Evolutionary conservation across 495 filamentous ascomycete genomes (phyloP).

Genomic region (Geoglossum glabrum): DNA sequence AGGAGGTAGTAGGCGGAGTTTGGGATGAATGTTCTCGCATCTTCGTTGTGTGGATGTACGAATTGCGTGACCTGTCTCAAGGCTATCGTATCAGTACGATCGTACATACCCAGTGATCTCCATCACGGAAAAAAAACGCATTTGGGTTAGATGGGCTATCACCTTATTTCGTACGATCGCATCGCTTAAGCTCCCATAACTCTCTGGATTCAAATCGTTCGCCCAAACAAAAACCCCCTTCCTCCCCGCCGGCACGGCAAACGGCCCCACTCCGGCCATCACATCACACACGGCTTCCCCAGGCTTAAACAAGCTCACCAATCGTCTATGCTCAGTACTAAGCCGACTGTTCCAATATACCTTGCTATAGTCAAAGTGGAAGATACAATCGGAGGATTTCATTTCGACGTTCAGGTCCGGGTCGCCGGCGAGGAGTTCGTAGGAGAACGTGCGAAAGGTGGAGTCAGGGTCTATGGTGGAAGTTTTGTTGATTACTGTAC

Average conservation of each 20-base stretch:
- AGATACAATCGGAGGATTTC: conserved; percentile 38
- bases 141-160: no score
- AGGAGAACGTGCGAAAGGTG: conserved; percentile 78
- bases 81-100: no score
- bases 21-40: conserved; percentile 65
- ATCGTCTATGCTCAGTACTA: conserved; percentile 65
- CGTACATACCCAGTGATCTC: no score
- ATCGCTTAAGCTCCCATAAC: conserved; percentile 45
- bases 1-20: conserved; percentile 43
- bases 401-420: conserved; percentile 65
- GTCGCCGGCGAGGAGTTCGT: conserved; percentile 72
- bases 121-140: neutral
- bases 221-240: conserved; percentile 87
- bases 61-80: conserved; percentile 52
- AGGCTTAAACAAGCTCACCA: conserved; percentile 55
- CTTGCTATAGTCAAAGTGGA: conserved; percentile 58
- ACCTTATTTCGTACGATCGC: conserved; percentile 65
- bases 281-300: conserved; percentile 89
- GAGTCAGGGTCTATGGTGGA: conserved; percentile 70
- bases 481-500: conserved; percentile 89
- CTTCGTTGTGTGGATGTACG: conserved; percentile 56
- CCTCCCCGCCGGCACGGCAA: conserved; percentile 80
- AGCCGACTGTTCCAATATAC: conserved; percentile 96
- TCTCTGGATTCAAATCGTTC: conserved; percentile 91
- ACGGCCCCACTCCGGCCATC: conserved; percentile 95